Evolutionary conservation across 2,329 filamentous ascomycete species (phyloP), one percentile per base, ranked within the genome.

Genomic region (Penicillium sp.): DNA sequence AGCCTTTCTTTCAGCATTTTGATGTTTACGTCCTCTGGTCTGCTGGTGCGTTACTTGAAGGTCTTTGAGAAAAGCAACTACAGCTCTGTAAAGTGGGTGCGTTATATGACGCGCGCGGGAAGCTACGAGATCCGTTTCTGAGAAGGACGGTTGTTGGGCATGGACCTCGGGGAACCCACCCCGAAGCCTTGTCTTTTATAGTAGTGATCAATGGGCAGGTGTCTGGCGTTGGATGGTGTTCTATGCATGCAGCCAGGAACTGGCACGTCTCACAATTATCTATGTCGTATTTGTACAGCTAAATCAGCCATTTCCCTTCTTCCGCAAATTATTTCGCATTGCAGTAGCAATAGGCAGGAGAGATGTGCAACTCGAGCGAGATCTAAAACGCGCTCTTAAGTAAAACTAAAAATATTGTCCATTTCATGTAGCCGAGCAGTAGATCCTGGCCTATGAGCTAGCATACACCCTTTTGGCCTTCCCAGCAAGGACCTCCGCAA

Each of bases 1-100:
- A 97, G 87, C 73, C 77, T 99, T 73, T 94, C 85, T 73, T 99
- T 99, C 68, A 94, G 89, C 58, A 75, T 99, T 65, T 81, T 99
- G 66, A 99, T 99, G 95, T 99, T 99, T 70, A 99, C 94, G 17
- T 96, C 91, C 69, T 95, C 89, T 1, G 94, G 94, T 0, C 71
- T 99, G 68, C 70, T 99, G 59, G 94, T 99, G 51, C 81, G 95
- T 43, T 99, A 99, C 72, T 76, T 99, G 51, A 99, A 99, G 77
- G 94, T 99, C 1, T 99, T 99, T 77, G 94, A 99, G 78, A 99
- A 99, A 85, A 94, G 85, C 74, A 97, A 97, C 74, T 99, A 99
- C 72, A 95, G 90, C 57, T 96, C 91, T 68, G 94, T 99, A 42
- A 99, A 99, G 75, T 99, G 94, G 94, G 94, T 99, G 64, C 81